Evolutionary conservation across 768 basidiomycete genomes (phyloP).

Genomic region (Cubamyces sp.): DNA sequence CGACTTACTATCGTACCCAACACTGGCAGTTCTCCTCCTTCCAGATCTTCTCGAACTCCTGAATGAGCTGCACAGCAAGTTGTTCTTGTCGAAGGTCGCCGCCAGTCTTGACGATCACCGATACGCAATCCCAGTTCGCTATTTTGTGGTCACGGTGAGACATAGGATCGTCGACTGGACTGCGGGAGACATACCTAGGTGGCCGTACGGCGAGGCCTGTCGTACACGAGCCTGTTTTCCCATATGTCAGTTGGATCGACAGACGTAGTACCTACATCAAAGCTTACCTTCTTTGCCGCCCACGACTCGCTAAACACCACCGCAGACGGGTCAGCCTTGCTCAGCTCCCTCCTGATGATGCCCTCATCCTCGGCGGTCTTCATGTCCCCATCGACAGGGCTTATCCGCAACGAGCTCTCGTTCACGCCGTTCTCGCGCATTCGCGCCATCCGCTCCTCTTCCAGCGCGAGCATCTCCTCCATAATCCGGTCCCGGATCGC

Average conservation of each 20-base stretch:
- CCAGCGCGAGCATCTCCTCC: constrained; percentile 96
- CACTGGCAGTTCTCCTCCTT: constrained; percentile 89
- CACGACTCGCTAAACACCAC: constrained; percentile 96
- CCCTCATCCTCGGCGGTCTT: constrained; percentile 89
- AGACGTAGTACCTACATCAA: background rate
- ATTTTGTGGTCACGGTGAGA: background rate
- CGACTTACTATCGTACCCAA: constrained; percentile 88
- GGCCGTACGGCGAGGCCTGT: constrained; percentile 93
- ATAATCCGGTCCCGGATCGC: constrained; percentile 95
- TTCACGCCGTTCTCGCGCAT: constrained; percentile 77
- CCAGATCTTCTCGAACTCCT: constrained; percentile 93
- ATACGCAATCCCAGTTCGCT: constrained; percentile 89
- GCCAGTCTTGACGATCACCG: constrained; percentile 98
- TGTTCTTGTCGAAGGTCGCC: constrained; percentile 97
- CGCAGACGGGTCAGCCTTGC: constrained; percentile 94
- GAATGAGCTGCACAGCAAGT: constrained; percentile 92
- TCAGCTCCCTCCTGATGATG: constrained; percentile 90
- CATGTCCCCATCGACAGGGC: constrained; percentile 44
- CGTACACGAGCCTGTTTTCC: constrained; percentile 78
- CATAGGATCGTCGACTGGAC: background rate
- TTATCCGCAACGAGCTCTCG: constrained; percentile 64
- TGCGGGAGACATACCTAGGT: constrained; percentile 62
- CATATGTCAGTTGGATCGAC: background rate
- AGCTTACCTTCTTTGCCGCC: constrained; percentile 82
- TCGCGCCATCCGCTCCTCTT: constrained; percentile 94